Evolutionary conservation across 23 red algal genomes (phyloP).

Genomic region (Porphyridium purpureum): DNA sequence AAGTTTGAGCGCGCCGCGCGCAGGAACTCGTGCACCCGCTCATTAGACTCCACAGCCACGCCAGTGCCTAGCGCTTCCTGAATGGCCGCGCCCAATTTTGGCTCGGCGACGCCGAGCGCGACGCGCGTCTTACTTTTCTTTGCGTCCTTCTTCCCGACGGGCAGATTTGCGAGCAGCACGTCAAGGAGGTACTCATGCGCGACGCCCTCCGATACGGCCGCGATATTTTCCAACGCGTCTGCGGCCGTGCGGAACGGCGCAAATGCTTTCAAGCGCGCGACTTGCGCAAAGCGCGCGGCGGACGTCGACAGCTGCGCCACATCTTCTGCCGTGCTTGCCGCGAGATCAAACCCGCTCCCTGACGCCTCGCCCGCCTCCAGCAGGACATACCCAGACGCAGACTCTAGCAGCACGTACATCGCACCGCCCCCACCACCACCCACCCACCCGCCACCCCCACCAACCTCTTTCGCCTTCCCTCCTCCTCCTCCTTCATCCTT

Average conservation of each 20-base stretch:
- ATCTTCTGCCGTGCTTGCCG: too few relatives aligned
- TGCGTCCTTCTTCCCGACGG: conserved; percentile 4
- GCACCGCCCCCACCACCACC: too few relatives aligned
- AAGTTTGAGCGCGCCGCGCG: conserved; percentile 72
- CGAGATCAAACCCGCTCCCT: too few relatives aligned
- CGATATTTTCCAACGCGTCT: conserved; percentile 72
- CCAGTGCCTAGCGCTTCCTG: conserved; percentile 27
- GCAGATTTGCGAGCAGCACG: conserved; percentile 63
- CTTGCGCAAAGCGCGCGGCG: conserved; percentile 72
- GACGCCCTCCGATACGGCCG: conserved; percentile 55
- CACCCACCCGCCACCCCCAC: too few relatives aligned
- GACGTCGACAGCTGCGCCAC: too few relatives aligned
- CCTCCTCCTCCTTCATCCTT: too few relatives aligned
- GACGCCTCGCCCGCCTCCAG: too few relatives aligned
- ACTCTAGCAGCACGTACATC: too few relatives aligned
- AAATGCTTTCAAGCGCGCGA: conserved; percentile 79
- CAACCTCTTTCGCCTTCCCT: too few relatives aligned
- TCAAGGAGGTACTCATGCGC: conserved; percentile 46
- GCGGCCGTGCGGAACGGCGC: conserved; percentile 78
- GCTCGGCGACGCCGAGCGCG: conserved; percentile 59
- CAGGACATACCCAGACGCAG: too few relatives aligned
- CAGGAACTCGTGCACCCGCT: conserved; percentile 58
- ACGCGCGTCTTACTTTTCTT: conserved; percentile 22
- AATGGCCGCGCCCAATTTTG: conserved; percentile 44
- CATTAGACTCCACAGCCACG: conserved; percentile 33